A percentile compares a stretch with the other conserved stretches of the same genome.
phyloP scores from a whole-genome alignment of 1,284 basidiomycete genomes.

The Inonotus obliquus region DNA sequence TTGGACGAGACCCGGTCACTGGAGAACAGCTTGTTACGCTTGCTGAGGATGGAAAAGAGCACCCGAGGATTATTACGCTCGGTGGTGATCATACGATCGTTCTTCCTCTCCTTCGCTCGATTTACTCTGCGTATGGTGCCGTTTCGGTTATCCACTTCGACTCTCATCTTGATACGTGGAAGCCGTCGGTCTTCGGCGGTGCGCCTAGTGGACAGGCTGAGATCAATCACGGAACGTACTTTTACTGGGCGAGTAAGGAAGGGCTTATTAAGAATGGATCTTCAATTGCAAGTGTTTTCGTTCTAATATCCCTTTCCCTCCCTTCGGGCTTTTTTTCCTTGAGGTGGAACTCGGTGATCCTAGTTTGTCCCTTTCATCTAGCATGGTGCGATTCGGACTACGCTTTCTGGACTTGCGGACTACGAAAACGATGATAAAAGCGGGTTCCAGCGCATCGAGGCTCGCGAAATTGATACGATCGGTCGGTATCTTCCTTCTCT shows the following conservation, averaged over 20 bases:
- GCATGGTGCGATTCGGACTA: conserved; percentile 78
- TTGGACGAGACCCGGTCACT: conserved; percentile 55
- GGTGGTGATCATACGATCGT: conserved; percentile 79
- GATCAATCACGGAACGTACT: conserved; percentile 75
- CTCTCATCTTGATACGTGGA: conserved; percentile 71
- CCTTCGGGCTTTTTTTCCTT: conserved; percentile 14
- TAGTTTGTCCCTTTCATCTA: conserved; percentile 53
- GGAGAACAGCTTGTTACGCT: conserved; percentile 51
- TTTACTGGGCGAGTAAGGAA: conserved; percentile 74
- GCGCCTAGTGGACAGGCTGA: conserved; percentile 61
- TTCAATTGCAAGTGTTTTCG: conserved; percentile 71
- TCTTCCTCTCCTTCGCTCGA: conserved; percentile 58
- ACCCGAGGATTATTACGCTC: conserved; percentile 67
- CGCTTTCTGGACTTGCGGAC: conserved; percentile 65
- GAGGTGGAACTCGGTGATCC: conserved; percentile 51
- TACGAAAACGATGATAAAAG: conserved; percentile 63
- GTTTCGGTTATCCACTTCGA: conserved; percentile 81
- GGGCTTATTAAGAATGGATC: conserved; percentile 71
- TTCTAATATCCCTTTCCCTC: conserved; percentile 23
- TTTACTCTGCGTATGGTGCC: conserved; percentile 63
- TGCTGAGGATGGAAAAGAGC: conserved; percentile 56
- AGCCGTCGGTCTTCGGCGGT: conserved; percentile 65
- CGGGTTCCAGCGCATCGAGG: conserved; percentile 69
- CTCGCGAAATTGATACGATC: conserved; percentile 71
- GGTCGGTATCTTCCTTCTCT: conserved; percentile 29